Base-by-base conservation (phyloP, 1,139 yeast genomes). In the Lipomyces yarrowii region DNA sequence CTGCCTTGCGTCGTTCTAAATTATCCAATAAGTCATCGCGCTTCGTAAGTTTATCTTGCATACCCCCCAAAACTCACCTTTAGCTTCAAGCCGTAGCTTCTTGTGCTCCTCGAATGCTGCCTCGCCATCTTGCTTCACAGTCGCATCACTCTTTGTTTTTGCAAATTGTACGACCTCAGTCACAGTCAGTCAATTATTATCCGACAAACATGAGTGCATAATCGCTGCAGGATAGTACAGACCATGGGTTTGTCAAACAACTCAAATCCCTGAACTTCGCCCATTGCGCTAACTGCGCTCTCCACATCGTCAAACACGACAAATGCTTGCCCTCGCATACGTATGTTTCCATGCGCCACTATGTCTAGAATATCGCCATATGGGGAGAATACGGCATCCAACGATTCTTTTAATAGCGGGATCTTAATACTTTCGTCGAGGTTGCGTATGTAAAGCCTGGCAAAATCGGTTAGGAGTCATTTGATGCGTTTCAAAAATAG, bases 251-350 rank as follows among this genome's bases (percentile, higher is more conserved):
- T 86, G 21, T 86, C 87, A 72, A 84, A 86, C 13, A 91, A 71
- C 37, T 75, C 76, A 21, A 77, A 73, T 1, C 84, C 82, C 62
- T 85, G 77, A 56, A 85, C 74, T 6, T 74, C 78, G 6, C 78
- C 75, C 23, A 84, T 73, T 0, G 96, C 96, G 39, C 74, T 73
- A 2, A 73, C 69, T 0, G 96, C 89, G 7, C 79, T 75, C 2
- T 79, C 78, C 1, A 74, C 72, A 26, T 77, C 74, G 2, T 78
- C 81, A 70, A 87, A 87, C 0, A 93, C 88, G 6, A 94, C 82
- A 76, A 92, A 94, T 1, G 97, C 97, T 76, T 92, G 98, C 1
- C 97, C 97, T 65, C 87, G 82, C 83, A 90, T 82, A 66, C 82
- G 83, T 35, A 90, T 73, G 72, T 87, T 88, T 70, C 83, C 83